Evolutionary conservation across 805 yeast species (phyloP), one percentile per base, ranked within the genome.

Genomic region (Brettanomyces custersianus): DNA sequence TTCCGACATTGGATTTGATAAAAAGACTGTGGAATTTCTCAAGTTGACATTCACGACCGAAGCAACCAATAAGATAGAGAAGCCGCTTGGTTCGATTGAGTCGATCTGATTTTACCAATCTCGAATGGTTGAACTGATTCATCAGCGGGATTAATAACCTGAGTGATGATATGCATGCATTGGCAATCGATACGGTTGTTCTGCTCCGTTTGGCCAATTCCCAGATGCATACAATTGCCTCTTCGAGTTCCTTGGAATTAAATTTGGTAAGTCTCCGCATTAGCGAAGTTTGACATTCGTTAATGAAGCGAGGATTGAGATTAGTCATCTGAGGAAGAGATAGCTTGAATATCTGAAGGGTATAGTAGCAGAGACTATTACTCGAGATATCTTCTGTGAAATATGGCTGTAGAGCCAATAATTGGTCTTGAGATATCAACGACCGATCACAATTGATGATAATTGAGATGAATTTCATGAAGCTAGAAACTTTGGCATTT

Each of bases 211-310:
- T 48, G 2, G 82, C 66, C 0, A 83, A 58, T 7, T 54, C 55
- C 80, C 86, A 77, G 4, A 74, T 56, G 38, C 84, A 66, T 1
- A 87, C 86, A 53, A 84, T 69, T 0, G 90, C 94, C 48, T 77
- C 78, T n/a, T 72, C 72, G 7, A 84, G 54, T 44, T 83, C 92
- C 39, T 53, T 63, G 0, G 68, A 65, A 35, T 66, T 70, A 56
- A 79, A 70, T 41, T 72, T 78, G 2, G 88, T 77, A 22, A 84
- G 53, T 22, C 72, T 59, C 23, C 62, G 61, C 41, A 82, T 50
- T n/a, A 84, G 46, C 2, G 72, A 63, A 0, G 63, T 47, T 49
- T 74, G 79, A 12, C 77, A 64, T 8, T 65, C 68, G 17, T 53
- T 42, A 20, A 75, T 46, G 46, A 77, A 80, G 3, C 61, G 65